Base-by-base conservation (phyloP, 768 basidiomycete genomes). In the Arthromyces matolae region DNA sequence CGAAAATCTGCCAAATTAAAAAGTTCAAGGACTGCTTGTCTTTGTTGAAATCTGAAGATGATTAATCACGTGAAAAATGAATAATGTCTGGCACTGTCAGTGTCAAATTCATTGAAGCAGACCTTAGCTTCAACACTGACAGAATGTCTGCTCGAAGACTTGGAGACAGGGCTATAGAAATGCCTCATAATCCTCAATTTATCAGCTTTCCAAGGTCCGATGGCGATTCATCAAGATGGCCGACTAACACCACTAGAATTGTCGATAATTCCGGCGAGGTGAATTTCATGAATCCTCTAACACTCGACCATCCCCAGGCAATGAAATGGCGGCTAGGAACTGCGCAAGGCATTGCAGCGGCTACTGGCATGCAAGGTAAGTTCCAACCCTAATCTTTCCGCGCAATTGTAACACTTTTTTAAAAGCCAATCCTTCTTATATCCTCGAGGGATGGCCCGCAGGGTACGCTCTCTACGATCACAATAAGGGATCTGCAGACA, bases 381-480 rank as follows among this genome's bases (percentile, higher is more conserved):
- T 58, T n/a, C 19, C 25, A 10, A 24, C 33, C 23, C 36, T 24
- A 27, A 36, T 50, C 41, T 42, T 33, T 13, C 32, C n/a, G n/a
- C 22, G 22, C 16, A 23, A 28, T 41, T 45, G 23, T 45, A 37
- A 45, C 50, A 18, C 29, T 34, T 54, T 22, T 41, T 36, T 50
- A n/a, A 16, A 36, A 84, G 81, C 59, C 28, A 80, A 78, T 9
- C 70, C 64, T 8, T 70, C 53, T 8, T 87, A 89, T 59, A 76
- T 85, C 20, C 67, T 93, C 27, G 76, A 75, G 49, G 55, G 64
- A 42, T 90, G 83, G 71, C 90, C 90, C 0, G 62, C 67, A 14
- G 77, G 78, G 14, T 93, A 93, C 67, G 70, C 72, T 19, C 70
- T 92, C 65, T 90, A 69, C 56, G 82, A 87, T 59, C 90, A 93